These are phyloP conservation scores for Komagataea norvegica DNA, from an alignment of 1,139 yeast genomes.

Conservation along the genomic window DNA sequence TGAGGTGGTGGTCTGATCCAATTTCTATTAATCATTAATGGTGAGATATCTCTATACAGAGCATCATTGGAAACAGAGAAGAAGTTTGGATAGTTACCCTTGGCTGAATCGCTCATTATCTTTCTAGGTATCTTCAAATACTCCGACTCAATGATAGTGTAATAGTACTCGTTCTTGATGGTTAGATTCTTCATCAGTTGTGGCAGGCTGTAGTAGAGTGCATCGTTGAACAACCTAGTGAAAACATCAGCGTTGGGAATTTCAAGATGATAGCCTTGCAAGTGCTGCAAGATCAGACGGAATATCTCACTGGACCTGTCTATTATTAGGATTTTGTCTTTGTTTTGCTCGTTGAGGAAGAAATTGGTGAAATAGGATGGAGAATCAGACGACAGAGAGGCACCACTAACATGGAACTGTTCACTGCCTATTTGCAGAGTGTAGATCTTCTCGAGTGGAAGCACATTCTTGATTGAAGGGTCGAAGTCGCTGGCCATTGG, in stretches of 20 bases:
- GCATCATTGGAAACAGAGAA: slow-evolving; percentile 59
- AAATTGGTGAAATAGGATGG: slow-evolving; percentile 47
- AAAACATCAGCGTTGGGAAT: slow-evolving; percentile 56
- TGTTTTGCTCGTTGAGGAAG: slow-evolving; percentile 30
- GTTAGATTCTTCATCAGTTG: slow-evolving; percentile 47
- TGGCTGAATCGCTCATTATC: slow-evolving; percentile 39
- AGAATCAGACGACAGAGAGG: slow-evolving; percentile 76
- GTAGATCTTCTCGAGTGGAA: slow-evolving; percentile 65
- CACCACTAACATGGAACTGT: slow-evolving; percentile 59
- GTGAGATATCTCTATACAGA: slow-evolving; percentile 43
- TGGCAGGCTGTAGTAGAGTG: slow-evolving; percentile 64
- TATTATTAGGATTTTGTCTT: slow-evolving; percentile 51
- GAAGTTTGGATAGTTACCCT: slow-evolving; percentile 73
- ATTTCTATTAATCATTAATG: slow-evolving; percentile 33
- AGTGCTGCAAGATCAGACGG: slow-evolving; percentile 58
- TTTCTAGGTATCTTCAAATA: slow-evolving; percentile 56
- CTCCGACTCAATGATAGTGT: slow-evolving; percentile 56
- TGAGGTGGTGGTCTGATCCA: slow-evolving; percentile 69
- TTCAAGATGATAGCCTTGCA: slow-evolving; percentile 71
- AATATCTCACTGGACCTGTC: slow-evolving; percentile 77
- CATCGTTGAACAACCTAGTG: slow-evolving; percentile 64
- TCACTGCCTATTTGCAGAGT: slow-evolving; percentile 69
- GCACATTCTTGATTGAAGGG: slow-evolving; percentile 49
- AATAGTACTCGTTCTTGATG: slow-evolving; percentile 45
- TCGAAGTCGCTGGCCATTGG: slow-evolving; percentile 25